Conservation (phyloP, 2,329 filamentous ascomycete species). For the Ceratocystis lukuohia region DNA sequence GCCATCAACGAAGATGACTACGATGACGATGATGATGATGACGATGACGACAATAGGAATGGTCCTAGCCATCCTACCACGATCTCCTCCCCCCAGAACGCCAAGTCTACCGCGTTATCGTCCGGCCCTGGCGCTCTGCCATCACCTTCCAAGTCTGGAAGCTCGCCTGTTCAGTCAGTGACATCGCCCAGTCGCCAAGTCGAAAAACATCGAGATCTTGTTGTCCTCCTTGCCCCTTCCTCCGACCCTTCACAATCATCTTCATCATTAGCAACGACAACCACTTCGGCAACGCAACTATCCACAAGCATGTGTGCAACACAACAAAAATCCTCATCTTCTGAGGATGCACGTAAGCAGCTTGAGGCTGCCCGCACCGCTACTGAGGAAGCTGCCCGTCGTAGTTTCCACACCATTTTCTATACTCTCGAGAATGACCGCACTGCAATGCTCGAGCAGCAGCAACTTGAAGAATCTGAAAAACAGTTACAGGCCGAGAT, state of each 20-base stretch:
- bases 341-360: constrained; percentile 83
- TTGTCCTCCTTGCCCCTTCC: constrained; percentile 12
- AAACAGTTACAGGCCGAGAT: constrained; percentile 93
- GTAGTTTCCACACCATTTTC: constrained; percentile 84
- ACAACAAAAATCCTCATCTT: constrained; percentile 49
- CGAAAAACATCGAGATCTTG: constrained; percentile 18
- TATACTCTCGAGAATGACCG: constrained; percentile 91
- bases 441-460: constrained; percentile 93
- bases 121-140: constrained; percentile 45
- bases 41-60: constrained; percentile 54
- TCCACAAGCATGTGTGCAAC: constrained; percentile 29
- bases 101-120: constrained; percentile 30
- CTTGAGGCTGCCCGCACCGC: constrained; percentile 84
- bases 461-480: constrained; percentile 91
- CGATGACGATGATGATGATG: constrained; percentile 71
- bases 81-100: constrained; percentile 37
- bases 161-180: constrained; percentile 49
- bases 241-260: constrained; percentile 7
- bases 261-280: not conserved
- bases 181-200: constrained; percentile 36
- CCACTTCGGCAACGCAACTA: not conserved
- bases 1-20: constrained; percentile 77
- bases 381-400: constrained; percentile 77
- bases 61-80: constrained; percentile 33
- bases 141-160: constrained; percentile 58